phyloP scores from a whole-genome alignment of 768 basidiomycete species.

The Serpula lacrymans region DNA sequence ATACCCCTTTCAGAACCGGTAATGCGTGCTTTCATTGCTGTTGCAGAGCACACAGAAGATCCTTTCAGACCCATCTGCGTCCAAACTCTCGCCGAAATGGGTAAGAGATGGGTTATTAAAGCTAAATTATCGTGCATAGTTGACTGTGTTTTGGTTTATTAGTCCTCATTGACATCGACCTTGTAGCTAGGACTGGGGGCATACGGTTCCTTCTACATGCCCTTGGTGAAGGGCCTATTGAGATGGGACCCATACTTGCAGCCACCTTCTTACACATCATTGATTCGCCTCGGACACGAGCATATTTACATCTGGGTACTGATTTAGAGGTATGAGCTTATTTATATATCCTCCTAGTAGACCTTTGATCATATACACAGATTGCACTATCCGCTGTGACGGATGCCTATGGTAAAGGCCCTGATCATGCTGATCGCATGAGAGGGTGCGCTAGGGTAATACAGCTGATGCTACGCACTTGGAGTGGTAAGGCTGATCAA shows the following conservation, averaged over 20 bases:
- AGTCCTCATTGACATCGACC: constrained; percentile 88
- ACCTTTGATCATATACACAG: constrained; percentile 32
- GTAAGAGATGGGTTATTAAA: constrained; percentile 41
- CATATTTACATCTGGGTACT: constrained; percentile 71
- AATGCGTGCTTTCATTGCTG: constrained; percentile 86
- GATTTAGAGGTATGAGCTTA: constrained; percentile 75
- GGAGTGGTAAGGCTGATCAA: constrained; percentile 70
- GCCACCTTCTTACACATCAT: constrained; percentile 78
- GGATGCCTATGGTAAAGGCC: constrained; percentile 84
- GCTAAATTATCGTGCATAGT: constrained; percentile 6
- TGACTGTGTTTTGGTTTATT: constrained; percentile 5
- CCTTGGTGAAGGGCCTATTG: constrained; percentile 85
- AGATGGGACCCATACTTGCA: constrained; percentile 75
- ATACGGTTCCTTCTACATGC: constrained; percentile 83
- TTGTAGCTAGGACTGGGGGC: constrained; percentile 77
- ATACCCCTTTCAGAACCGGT: constrained; percentile 72
- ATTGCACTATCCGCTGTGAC: constrained; percentile 87
- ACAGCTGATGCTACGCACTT: constrained; percentile 81
- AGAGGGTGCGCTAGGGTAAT: constrained; percentile 75
- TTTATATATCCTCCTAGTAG: background rate
- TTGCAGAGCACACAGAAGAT: constrained; percentile 92
- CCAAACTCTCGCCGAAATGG: constrained; percentile 85
- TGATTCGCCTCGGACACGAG: constrained; percentile 81
- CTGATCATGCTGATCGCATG: constrained; percentile 77
- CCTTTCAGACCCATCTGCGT: constrained; percentile 79